Base-by-base conservation (phyloP, 306 rosid genomes). In the Hylodesmum podocarpum region DNA sequence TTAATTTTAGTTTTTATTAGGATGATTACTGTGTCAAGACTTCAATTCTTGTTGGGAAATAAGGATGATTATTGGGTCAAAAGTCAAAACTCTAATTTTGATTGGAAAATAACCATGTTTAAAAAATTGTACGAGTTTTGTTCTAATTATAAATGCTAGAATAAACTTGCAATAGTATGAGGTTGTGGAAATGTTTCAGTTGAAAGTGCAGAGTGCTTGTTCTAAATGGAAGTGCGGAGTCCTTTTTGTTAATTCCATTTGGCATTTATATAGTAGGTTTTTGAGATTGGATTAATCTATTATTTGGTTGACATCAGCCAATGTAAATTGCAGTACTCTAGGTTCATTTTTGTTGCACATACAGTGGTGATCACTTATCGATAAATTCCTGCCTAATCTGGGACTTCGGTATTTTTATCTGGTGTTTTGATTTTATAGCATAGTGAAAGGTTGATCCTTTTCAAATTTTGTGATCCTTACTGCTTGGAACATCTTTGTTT, bases 161-260 rank as follows among this genome's bases (percentile, higher is more conserved):
- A 19, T 34, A 27, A 59, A 58, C 39, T 18, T 28, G 33, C 33
- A 57, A 27, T 57, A 25, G 54, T 73, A 6, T 41, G 10, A 11
- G 18, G 41, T 59, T 58, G 46, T 73, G 6, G 13, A 40, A 39
- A 4, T 40, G 43, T 40, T 54, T 54, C 39, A 27, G 54, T 3
- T 7, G 41, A 29, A 57, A 40, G 4, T 40, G 37, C 12, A 29
- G 40, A 40, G 4, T 40, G 37, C 12, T 57, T 73, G 67, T 40
- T 39, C 15, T 57, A 39, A 21, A 55, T 25, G 66, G 16, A 33
- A n/a, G n/a, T n/a, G n/a, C n/a, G n/a, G n/a, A 78, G 79, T 73
- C 59, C 24, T 41, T 53, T 77, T 57, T 19, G 53, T 29, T 66
- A 34, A 37, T n/a, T 14, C 16, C 64, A 36, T 77, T 58, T 31